These are phyloP conservation scores for Tetradesmus lagerheimii DNA, from an alignment of 139 green algal genomes.

Conservation along the genomic window DNA sequence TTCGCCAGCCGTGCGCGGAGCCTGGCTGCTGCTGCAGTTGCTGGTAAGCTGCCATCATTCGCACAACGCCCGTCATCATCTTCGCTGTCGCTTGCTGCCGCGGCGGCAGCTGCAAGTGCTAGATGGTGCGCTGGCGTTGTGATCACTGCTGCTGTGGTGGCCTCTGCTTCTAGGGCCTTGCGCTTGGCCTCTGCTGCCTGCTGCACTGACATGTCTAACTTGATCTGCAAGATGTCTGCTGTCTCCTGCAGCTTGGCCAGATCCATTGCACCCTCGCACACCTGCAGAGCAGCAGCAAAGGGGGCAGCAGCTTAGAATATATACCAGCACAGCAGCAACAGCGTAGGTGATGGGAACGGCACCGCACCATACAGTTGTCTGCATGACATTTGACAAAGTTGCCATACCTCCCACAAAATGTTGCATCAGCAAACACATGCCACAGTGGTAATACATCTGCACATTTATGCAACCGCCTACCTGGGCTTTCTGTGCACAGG, in stretches of 20 bases:
- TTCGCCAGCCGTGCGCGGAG: background rate
- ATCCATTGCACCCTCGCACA: constrained; percentile 67
- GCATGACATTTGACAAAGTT: no score
- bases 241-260: constrained; percentile 70
- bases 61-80: background rate
- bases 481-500: constrained; percentile 70
- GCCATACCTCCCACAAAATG: no score
- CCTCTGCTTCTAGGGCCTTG: constrained; percentile 68
- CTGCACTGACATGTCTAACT: constrained; percentile 77
- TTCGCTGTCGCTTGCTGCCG: background rate
- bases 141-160: constrained; percentile 60
- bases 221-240: constrained; percentile 76
- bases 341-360: no score
- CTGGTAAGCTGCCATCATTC: background rate
- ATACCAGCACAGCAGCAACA: background rate
- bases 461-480: background rate
- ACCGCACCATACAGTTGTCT: no score
- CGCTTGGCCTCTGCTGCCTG: constrained; percentile 69
- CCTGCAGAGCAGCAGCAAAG: constrained; percentile 43
- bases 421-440: no score
- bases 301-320: background rate
- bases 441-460: no score
- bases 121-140: constrained; percentile 29
- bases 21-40: background rate
- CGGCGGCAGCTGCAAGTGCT: background rate